Percentiles rank a stretch among this genome's conserved stretches.
Evolutionary conservation across 2,329 filamentous ascomycete species (phyloP).

Genomic region (Nigrospora osmanthi): DNA sequence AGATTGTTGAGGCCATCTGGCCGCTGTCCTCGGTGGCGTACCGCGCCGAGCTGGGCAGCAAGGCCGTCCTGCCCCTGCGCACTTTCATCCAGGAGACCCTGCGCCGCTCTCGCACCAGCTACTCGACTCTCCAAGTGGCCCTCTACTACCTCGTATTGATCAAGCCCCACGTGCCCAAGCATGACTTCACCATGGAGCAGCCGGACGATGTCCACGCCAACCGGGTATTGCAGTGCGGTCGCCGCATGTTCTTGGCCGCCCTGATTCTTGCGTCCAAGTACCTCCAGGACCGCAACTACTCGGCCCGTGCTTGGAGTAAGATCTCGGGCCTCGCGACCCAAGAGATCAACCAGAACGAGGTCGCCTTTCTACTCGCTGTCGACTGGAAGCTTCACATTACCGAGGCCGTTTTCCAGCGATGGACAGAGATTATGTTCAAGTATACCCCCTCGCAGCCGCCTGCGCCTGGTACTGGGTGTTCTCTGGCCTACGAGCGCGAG

Average conservation of each 20-base stretch:
- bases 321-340: conserved; percentile 90
- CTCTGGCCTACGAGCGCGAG: conserved; percentile 33
- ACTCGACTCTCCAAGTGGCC: conserved; percentile 93
- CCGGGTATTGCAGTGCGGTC: conserved; percentile 85
- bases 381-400: conserved; percentile 94
- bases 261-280: conserved; percentile 97
- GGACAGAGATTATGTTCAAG: conserved; percentile 87
- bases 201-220: conserved; percentile 61
- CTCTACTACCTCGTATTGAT: conserved; percentile 94
- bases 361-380: conserved; percentile 81
- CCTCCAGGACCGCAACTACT: conserved; percentile 95
- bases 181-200: conserved; percentile 83
- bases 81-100: conserved; percentile 98
- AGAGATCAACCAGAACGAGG: conserved; percentile 96
- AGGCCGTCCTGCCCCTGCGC: conserved; percentile 78
- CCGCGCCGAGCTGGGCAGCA: conserved; percentile 63
- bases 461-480: conserved; percentile 39
- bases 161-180: conserved; percentile 77
- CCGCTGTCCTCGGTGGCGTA: conserved; percentile 77
- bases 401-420: conserved; percentile 80
- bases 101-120: conserved; percentile 89
- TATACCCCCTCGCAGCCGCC: conserved; percentile 62
- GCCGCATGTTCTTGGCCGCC: conserved; percentile 93
- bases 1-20: conserved; percentile 97
- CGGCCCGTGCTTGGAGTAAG: conserved; percentile 95